Evolutionary conservation across 768 basidiomycete genomes (phyloP), one percentile per base, ranked within the genome.

Genomic region (Tulasnella sp.): DNA sequence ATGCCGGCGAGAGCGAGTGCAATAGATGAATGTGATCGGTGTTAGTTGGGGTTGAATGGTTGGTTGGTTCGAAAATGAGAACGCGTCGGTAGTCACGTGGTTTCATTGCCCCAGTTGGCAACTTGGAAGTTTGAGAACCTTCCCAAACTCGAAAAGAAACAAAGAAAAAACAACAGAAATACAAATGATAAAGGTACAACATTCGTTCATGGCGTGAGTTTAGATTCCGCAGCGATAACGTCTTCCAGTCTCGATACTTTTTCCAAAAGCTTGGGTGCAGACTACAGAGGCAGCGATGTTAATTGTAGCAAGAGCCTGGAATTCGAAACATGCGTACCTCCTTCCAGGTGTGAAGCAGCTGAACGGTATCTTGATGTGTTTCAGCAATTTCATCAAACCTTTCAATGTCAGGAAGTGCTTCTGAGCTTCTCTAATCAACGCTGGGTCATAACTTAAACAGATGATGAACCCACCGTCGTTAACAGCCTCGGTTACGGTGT

Each of bases 161-260:
- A 40, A 22, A 19, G n/a, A 37, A 37, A 22, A 25, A 20, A 15
- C 35, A n/a, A 4, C 3, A 16, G 1, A 3, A 8, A 13, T n/a
- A 22, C 10, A 37, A 15, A 4, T 7, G 31, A 25, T 40, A 29
- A 24, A 49, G 24, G 25, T 49, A 39, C 39, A 32, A 51, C 43
- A 51, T 28, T 9, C 5, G 20, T 51, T 27, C n/a, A 51, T 4
- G 49, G 49, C 5, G 39, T 42, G 28, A 51, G 40, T 33, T 31
- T 40, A 19, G 39, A 41, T 37, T 51, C 49, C 13, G 43, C 49
- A 15, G 40, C 13, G 15, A 34, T 25, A 8, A 41, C 49, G 20
- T 37, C 49, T 51, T 51, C 49, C 5, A 51, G 39, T 29, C 39
- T 25, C 22, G 40, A 25, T 10, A 39, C 49, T 31, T 41, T 51